phyloP scores from a whole-genome alignment of 2,329 filamentous ascomycete species.

The Verticillium albo-atrum region DNA sequence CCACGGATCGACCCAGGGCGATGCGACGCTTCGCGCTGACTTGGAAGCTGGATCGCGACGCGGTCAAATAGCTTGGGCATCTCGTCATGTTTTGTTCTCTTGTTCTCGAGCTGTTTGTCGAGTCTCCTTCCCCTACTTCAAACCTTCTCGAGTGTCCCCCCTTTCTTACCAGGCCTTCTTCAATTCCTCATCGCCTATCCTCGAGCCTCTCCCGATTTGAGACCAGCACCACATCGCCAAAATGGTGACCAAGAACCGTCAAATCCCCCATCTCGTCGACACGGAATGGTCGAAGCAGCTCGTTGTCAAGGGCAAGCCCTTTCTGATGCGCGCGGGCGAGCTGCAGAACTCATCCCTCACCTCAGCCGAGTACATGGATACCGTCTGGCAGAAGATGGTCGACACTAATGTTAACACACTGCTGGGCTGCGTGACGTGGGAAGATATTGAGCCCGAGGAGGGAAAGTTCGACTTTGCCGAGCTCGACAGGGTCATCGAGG shows the following conservation, averaged over 20 bases:
- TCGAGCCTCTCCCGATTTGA: too few relatives aligned
- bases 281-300: constrained; percentile 20
- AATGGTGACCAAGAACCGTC: not conserved
- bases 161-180: not conserved
- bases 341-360: constrained; percentile 26
- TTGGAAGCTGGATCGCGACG: not conserved
- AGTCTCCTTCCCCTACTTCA: not conserved
- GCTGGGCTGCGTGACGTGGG: constrained; percentile 25
- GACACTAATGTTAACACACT: constrained; percentile 23
- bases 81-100: not conserved
- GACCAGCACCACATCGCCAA: not conserved
- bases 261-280: not conserved
- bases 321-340: constrained; percentile 24
- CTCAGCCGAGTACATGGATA: constrained; percentile 19
- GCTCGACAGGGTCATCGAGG: constrained; percentile 19
- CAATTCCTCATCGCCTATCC: too few relatives aligned
- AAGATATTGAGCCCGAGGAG: constrained; percentile 25
- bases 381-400: constrained; percentile 20
- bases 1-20: not conserved
- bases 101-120: not conserved
- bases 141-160: not conserved
- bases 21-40: not conserved
- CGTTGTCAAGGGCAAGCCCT: constrained; percentile 22
- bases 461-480: constrained; percentile 21
- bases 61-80: not conserved